These are phyloP conservation scores for Taphrina flavorubra DNA, from an alignment of 1,139 yeast species.

Conservation along the genomic window DNA sequence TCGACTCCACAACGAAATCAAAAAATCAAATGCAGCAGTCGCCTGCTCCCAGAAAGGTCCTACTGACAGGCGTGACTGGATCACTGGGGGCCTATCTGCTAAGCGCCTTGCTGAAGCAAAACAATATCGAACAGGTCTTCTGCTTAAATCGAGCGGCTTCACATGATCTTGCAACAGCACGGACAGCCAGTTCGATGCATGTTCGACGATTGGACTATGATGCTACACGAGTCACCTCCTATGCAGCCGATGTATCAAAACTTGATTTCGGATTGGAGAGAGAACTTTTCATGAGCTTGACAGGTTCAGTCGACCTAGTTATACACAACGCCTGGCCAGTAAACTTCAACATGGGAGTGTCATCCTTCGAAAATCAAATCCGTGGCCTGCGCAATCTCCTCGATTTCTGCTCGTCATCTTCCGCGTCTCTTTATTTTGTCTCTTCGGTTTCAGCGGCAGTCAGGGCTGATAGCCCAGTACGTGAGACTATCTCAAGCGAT, in stretches of 20 bases:
- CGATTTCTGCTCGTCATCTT: conserved; percentile 4
- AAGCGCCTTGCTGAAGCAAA: neutral
- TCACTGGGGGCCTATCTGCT: conserved; percentile 1
- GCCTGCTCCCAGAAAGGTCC: neutral
- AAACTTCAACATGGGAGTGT: conserved; percentile 12
- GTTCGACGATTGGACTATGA: neutral
- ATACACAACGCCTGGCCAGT: conserved; percentile 14
- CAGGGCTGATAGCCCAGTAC: neutral
- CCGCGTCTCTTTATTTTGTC: neutral
- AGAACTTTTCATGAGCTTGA: neutral
- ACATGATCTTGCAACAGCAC: neutral
- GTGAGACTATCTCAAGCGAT: neutral
- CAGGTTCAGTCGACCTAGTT: neutral
- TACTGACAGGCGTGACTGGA: conserved; percentile 4
- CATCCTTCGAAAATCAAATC: conserved; percentile 11
- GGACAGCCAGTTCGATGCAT: neutral
- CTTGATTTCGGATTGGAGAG: neutral
- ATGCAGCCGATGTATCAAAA: neutral
- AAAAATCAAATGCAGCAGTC: neutral
- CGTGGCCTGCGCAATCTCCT: neutral
- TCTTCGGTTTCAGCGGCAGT: conserved; percentile 8
- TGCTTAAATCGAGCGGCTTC: conserved; percentile 3
- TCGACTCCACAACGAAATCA: neutral
- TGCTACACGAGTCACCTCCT: conserved; percentile 1
- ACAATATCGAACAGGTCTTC: neutral